These are phyloP conservation scores for Eudorina sp. DNA, from an alignment of 139 green algal genomes.

Conservation along the genomic window DNA sequence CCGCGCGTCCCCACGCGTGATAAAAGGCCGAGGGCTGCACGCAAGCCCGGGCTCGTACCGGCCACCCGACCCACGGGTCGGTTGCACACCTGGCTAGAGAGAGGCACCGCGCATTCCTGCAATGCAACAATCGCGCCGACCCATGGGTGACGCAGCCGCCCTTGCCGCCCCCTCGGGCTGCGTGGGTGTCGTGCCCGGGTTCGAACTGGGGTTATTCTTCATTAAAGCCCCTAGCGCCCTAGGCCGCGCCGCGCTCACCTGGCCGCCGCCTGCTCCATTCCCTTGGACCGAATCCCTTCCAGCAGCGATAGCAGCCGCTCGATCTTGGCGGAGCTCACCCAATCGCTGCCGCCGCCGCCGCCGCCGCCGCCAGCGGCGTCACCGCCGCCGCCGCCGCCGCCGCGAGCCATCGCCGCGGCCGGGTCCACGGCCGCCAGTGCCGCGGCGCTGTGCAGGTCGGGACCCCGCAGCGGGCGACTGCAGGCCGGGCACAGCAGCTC, in stretches of 20 bases:
- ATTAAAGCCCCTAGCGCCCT: too few relatives aligned
- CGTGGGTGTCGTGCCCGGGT: too few relatives aligned
- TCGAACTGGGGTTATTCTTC: too few relatives aligned
- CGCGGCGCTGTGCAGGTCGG: constrained; percentile 57
- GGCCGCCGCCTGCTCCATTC: not conserved
- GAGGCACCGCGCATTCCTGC: too few relatives aligned
- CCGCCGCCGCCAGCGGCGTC: not conserved
- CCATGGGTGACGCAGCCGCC: too few relatives aligned
- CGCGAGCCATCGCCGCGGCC: not conserved
- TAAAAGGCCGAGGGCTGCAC: too few relatives aligned
- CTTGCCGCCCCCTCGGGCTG: too few relatives aligned
- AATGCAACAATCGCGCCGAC: too few relatives aligned
- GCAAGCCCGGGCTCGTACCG: too few relatives aligned
- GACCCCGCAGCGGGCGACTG: constrained; percentile 37
- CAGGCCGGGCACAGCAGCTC: constrained; percentile 70
- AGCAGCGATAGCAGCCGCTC: constrained; percentile 68
- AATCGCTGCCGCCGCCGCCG: constrained; percentile 45
- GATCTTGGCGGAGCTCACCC: constrained; percentile 59
- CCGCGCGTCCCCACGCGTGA: too few relatives aligned
- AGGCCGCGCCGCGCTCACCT: not conserved
- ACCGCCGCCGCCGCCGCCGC: constrained; percentile 1
- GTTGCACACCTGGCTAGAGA: too few relatives aligned
- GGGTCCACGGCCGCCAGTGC: constrained; percentile 66
- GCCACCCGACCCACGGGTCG: too few relatives aligned
- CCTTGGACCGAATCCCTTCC: constrained; percentile 24